phyloP scores from a whole-genome alignment of 129 eudicot genomes.

The Pseudognaphalium luteoalbum region DNA sequence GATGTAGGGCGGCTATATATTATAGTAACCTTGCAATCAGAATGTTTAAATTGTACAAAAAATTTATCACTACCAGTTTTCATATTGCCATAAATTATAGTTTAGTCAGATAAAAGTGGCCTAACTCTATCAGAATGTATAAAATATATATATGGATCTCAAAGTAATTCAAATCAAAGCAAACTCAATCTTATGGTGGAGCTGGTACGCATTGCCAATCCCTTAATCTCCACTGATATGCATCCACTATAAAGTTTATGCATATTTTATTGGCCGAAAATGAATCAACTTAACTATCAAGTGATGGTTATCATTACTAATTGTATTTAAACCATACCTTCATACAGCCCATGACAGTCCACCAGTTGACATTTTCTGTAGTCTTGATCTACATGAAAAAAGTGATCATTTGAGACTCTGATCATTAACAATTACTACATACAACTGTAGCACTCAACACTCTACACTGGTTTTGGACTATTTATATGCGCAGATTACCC shows the following conservation, averaged over 20 bases:
- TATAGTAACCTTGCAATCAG: conserved; percentile 22
- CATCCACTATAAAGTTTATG: conserved; percentile 32
- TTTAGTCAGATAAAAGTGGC: conserved; percentile 20
- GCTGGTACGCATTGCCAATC: conserved; percentile 26
- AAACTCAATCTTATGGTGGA: conserved; percentile 30
- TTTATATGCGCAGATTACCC: no score
- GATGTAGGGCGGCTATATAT: conserved; percentile 39
- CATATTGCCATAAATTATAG: conserved; percentile 23
- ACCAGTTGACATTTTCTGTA: conserved; percentile 8
- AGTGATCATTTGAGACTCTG: background rate
- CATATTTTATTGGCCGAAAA: conserved; percentile 27
- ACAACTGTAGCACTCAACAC: no score
- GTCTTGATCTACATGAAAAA: conserved; percentile 1
- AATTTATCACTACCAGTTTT: conserved; percentile 7
- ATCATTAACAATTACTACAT: background rate
- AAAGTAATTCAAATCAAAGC: conserved; percentile 16
- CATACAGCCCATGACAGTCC: background rate
- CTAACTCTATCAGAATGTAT: conserved; percentile 19
- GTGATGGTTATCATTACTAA: conserved; percentile 35
- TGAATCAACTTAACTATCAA: conserved; percentile 23
- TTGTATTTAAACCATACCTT: conserved; percentile 18
- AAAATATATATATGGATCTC: conserved; percentile 29
- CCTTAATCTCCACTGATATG: conserved; percentile 29
- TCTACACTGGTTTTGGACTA: no score
- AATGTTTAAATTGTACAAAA: conserved; percentile 15